Evolutionary conservation across 495 filamentous ascomycete genomes (phyloP), one percentile per base, ranked within the genome.

Genomic region (Extremus antarcticus): DNA sequence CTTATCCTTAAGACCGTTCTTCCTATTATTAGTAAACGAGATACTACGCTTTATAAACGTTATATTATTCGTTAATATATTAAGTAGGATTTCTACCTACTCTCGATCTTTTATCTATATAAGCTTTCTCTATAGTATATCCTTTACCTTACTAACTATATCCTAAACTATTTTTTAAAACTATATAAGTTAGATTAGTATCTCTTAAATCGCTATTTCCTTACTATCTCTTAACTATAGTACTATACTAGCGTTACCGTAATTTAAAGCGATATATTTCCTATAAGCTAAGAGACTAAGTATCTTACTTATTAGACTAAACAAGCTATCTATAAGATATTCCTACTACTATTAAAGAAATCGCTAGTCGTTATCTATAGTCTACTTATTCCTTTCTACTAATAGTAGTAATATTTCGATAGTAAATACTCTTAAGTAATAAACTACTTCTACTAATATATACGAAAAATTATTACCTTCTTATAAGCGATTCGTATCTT

Each of bases 391-490:
- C 50, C 50, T 53, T 24, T 53, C 29, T 17, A 9, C 50, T 15
- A 32, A 53, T 32, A 32, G 50, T 16, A 53, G 50, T 21, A 53
- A 16, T 9, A 39, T 24, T 21, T 53, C 50, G 25, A 53, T 32
- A 17, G 29, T 32, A 16, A 53, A 10, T 32, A 43, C 50, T 43
- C 50, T 9, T n/a, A 39, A 9, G n/a, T n/a, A 39, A 39, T 39
- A 39, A 9, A 39, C 35, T n/a, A 39, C 35, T n/a, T n/a, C 35
- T n/a, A n/a, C 35, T n/a, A 39, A 39, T n/a, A 39, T 39, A n/a
- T n/a, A n/a, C n/a, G n/a, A n/a, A n/a, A n/a, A n/a, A n/a, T n/a
- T n/a, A n/a, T n/a, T n/a, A n/a, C 9, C 35, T 39, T 39, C 9
- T 9, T n/a, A n/a, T 39, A 39, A n/a, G 9, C 52, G 52, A 16